Evolutionary conservation across 1,284 basidiomycete genomes (phyloP), one percentile per base, ranked within the genome.

Genomic region (Irpex sp.): DNA sequence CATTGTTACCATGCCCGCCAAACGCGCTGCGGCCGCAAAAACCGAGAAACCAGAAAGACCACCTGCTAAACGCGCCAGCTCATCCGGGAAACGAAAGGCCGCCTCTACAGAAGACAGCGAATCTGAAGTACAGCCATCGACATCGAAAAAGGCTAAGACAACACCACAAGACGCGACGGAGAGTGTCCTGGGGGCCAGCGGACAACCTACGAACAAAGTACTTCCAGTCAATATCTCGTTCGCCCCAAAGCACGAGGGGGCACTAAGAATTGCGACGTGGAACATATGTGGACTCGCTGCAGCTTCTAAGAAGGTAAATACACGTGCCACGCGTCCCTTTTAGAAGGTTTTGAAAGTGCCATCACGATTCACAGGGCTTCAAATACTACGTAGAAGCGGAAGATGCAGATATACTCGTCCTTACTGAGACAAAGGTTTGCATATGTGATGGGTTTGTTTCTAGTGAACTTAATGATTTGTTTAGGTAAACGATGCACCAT

Each of bases 361-460:
- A 18, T 57, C 4, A 21, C 39, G 21, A 48, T 33, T 4, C 36
- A 6, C 66, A 93, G 90, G 91, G 92, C 0, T 92, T 94, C 75
- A 86, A 84, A 67, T 72, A 78, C 66, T 94, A 94, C 68, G 77
- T 93, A 28, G 86, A 90, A 67, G 91, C 91, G 1, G 91, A 94
- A 68, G 85, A 93, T 68, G 84, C 91, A 0, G 91, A 94, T 70
- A 78, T 94, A 21, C 75, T 94, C 36, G 81, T 94, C 10, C 73
- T 94, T 55, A 91, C 88, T 0, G 91, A 94, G 75, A 93, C 91
- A 16, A 94, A 93, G 79, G 89, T 84, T 59, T 55, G 36, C n/a
- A 52, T 12, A 36, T 39, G 2, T 14, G 28, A n/a, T 18, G 12
- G 18, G 9, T 42, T 9, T 45, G 18, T 37, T 19, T 23, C 28